phyloP scores from a whole-genome alignment of 139 green algal genomes.

The Eudorina sp. region DNA sequence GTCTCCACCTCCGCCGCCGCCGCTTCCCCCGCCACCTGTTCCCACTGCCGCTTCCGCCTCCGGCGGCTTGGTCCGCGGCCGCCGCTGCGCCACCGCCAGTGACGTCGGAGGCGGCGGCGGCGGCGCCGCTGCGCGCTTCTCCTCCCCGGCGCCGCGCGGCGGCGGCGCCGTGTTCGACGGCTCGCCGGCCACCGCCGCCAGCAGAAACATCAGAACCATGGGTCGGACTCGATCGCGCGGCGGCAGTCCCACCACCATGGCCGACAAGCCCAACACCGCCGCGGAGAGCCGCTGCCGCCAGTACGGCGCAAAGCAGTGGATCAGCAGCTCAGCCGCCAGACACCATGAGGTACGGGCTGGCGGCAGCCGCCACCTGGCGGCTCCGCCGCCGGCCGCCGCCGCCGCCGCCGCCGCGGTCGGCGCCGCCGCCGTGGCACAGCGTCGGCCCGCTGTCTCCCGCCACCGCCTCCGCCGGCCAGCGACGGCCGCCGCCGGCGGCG shows the following conservation, averaged over 20 bases:
- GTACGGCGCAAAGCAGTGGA: not conserved
- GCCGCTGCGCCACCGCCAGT: too few species aligned
- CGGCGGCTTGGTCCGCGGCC: too few species aligned
- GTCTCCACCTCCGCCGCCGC: not conserved
- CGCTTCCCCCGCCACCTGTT: not conserved
- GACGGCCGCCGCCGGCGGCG: not conserved
- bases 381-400: not conserved
- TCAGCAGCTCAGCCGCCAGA: not conserved
- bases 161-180: not conserved
- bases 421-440: not conserved
- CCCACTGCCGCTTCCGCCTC: too few species aligned
- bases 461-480: not conserved
- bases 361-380: not conserved
- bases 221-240: not conserved
- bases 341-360: slow-evolving; percentile 2
- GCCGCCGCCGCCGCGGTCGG: not conserved
- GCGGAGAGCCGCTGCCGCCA: slow-evolving; percentile 15
- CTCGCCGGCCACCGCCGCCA: not conserved
- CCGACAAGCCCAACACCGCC: not conserved
- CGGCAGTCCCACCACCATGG: slow-evolving; percentile 1
- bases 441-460: not conserved
- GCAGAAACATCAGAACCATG: slow-evolving; percentile 6
- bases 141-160: not conserved
- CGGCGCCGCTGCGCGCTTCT: not conserved
- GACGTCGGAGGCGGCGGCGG: too few species aligned